Conservation (phyloP, 2,329 filamentous ascomycete species). For the Talaromyces sp. region DNA sequence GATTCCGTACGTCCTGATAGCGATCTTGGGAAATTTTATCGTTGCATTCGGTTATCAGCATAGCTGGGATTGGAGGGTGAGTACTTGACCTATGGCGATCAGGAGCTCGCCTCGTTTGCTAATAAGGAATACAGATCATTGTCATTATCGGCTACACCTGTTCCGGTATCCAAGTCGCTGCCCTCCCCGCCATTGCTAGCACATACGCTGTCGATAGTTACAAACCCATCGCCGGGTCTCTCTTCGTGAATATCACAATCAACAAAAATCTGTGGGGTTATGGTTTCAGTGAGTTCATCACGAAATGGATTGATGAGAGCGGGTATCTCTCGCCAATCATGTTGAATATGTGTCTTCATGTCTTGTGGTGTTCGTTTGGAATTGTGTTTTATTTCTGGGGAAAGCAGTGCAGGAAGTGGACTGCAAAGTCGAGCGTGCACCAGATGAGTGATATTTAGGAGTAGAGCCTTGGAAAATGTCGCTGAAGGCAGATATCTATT, state of each 20-base stretch:
- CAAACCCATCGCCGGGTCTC: conserved; percentile 58
- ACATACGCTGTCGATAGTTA: conserved; percentile 62
- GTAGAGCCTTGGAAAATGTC: background rate
- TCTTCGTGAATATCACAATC: conserved; percentile 53
- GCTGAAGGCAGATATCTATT: background rate
- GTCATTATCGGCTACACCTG: conserved; percentile 58
- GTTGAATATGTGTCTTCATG: conserved; percentile 55
- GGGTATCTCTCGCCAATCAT: conserved; percentile 59
- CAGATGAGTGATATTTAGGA: conserved; percentile 34
- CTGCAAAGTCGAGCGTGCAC: conserved; percentile 55
- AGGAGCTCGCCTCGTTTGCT: conserved; percentile 28
- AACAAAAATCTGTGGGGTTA: conserved; percentile 12
- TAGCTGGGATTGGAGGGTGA: conserved; percentile 53
- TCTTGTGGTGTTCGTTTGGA: conserved; percentile 53
- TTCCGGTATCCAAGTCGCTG: conserved; percentile 57
- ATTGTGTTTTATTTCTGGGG: conserved; percentile 57
- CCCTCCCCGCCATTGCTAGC: conserved; percentile 56
- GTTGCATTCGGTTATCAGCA: conserved; percentile 53
- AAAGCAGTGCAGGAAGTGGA: conserved; percentile 58
- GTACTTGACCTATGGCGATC: conserved; percentile 20
- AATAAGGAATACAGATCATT: background rate
- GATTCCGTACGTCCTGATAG: conserved; percentile 56
- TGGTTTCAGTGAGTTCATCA: conserved; percentile 53
- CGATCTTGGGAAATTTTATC: conserved; percentile 57
- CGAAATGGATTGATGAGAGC: conserved; percentile 47